Evolutionary conservation across 495 filamentous ascomycete species (phyloP).

Genomic region (Elaphomyces granulatus): DNA sequence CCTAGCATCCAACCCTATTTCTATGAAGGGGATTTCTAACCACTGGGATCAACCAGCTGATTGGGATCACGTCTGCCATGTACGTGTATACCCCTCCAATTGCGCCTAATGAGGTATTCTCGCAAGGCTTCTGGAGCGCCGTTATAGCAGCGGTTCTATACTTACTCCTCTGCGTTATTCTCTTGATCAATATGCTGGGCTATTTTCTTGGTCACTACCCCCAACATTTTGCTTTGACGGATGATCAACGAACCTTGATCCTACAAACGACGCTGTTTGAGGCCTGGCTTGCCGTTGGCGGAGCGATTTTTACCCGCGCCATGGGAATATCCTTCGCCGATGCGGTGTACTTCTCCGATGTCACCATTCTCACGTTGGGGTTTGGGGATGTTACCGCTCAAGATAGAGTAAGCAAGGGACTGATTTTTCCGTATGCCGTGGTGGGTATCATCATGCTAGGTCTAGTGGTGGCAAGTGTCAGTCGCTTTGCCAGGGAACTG

Average conservation of each 20-base stretch:
- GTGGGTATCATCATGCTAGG: constrained; percentile 78
- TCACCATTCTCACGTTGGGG: constrained; percentile 52
- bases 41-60: constrained; percentile 31
- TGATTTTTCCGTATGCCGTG: constrained; percentile 72
- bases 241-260: constrained; percentile 55
- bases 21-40: neutral
- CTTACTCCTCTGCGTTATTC: constrained; percentile 42
- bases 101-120: constrained; percentile 44
- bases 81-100: constrained; percentile 44
- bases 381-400: constrained; percentile 44
- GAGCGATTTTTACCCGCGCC: constrained; percentile 38
- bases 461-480: constrained; percentile 73
- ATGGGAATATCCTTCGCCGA: constrained; percentile 38
- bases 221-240: constrained; percentile 56
- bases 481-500: constrained; percentile 49
- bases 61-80: constrained; percentile 45
- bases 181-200: constrained; percentile 68
- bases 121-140: constrained; percentile 66
- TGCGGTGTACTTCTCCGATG: constrained; percentile 48
- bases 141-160: constrained; percentile 56
- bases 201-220: constrained; percentile 67
- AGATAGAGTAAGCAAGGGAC: constrained; percentile 38
- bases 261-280: constrained; percentile 50
- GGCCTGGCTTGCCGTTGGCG: constrained; percentile 47
- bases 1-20: neutral